Evolutionary conservation across 768 basidiomycete species (phyloP), one percentile per base, ranked within the genome.

Genomic region (Auricularia sp.): DNA sequence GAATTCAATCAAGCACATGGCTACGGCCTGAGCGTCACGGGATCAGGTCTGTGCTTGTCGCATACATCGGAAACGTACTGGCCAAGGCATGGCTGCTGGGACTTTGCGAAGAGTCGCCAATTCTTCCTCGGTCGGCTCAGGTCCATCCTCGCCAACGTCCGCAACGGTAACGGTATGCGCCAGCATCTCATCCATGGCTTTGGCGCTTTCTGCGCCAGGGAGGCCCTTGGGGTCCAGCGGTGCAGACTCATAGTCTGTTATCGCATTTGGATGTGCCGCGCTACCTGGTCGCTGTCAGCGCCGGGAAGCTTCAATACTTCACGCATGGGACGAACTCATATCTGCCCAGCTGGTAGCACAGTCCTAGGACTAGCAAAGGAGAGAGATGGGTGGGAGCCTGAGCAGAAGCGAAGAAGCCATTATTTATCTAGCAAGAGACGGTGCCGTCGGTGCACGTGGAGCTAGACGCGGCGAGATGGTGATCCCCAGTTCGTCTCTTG

Each of bases 1-100:
- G 29, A 74, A 67, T 66, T 75, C 74, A 59, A 74, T 68, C n/a
- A 75, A 62, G 62, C 73, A 74, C 68, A 75, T 74, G 33, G 71
- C 69, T n/a, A 72, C 59, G 2, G 67, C 72, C 3, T 59, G 23
- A 12, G 23, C 14, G 12, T 34, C 23, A 18, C 29, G 34, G 23
- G 56, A 29, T 12, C 23, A 59, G 29, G 14, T 29, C 29, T 29
- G 29, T 29, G 29, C 29, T 29, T 29, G 29, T 29, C 29, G 29
- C 29, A 29, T 29, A 29, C 29, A 29, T 29, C 29, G 29, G 29
- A 29, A 29, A 59, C 56, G 7, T 23, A 59, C 56, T 8, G 67
- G 61, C 69, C 67, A 70, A 6, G 68, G 71, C 66, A 74, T 67
- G 7, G 67, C 42, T 4, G 68, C 72, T 3, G 68, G 51, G 36